Evolutionary conservation across 2,329 filamentous ascomycete species (phyloP), one percentile per base, ranked within the genome.

Genomic region (Colletotrichum sublineola): DNA sequence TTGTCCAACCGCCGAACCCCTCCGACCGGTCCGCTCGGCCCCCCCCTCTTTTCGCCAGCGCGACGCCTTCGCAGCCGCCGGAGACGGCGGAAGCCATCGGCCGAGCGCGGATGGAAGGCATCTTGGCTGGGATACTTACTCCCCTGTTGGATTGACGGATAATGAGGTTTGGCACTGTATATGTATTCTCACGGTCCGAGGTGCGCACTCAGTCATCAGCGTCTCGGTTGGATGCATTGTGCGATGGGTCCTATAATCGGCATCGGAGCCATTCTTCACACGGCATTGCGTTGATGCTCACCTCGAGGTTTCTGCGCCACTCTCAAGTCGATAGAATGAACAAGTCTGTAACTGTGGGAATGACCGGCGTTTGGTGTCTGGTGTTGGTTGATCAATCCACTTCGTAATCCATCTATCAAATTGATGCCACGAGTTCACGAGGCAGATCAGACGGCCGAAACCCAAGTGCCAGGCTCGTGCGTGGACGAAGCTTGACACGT

Each of bases 91-190:
- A 61, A 33, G n/a, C n/a, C 11, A 53, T 40, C 1, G 70, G 53
- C 2, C 12, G 15, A 18, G 60, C 6, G 8, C 53, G 70, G 14
- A 73, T 73, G 70, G 48, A 42, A 29, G 38, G 6, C 3, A 65
- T 62, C 2, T 14, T 73, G 60, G 67, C 48, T 7, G 70, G 15
- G 1, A 64, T 73, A 20, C 60, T 46, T 12, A 42, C 67, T 42
- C 15, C 61, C 7, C 14, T 8, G n/a, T 42, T 46, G 15, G 15
- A 53, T 29, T 73, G 70, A 73, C 58, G 9, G 60, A 50, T 44
- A 55, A 11, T 65, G 61, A 64, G 46, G 33, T 46, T 31, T 11
- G 46, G 29, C 20, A 20, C 15, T 20, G n/a, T 57, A 24, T n/a
- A 20, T 20, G n/a, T 57, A 24, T n/a, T 5, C 5, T 42, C 24